These are phyloP conservation scores for Exophiala bonariae DNA, from an alignment of 2,329 filamentous ascomycete genomes.

Conservation along the genomic window DNA sequence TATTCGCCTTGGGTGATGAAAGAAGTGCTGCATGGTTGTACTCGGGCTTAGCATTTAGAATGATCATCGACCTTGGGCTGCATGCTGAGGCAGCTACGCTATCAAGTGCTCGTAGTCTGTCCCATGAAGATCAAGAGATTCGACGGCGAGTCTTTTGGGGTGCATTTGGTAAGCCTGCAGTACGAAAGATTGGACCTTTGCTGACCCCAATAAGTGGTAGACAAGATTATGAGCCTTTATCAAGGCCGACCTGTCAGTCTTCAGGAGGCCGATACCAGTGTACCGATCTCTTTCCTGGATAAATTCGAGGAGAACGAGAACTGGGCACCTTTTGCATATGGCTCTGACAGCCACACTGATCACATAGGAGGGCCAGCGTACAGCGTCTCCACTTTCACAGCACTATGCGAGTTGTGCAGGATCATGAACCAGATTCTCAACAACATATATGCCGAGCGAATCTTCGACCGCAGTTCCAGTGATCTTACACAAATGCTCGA, in stretches of 20 bases:
- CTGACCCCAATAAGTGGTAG: slow-evolving; percentile 25
- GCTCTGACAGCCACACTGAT: not conserved
- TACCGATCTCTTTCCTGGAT: slow-evolving; percentile 38
- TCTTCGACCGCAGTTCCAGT: not conserved
- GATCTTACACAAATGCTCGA: not conserved
- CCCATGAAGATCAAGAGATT: slow-evolving; percentile 32
- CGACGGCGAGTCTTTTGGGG: slow-evolving; percentile 14
- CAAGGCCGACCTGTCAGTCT: slow-evolving; percentile 46
- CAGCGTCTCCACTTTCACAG: slow-evolving; percentile 39
- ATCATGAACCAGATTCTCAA: slow-evolving; percentile 42
- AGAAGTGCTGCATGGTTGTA: slow-evolving; percentile 59
- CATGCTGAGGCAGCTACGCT: slow-evolving; percentile 31
- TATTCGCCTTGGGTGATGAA: slow-evolving; percentile 51
- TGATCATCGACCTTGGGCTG: slow-evolving; percentile 57
- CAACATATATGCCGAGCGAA: slow-evolving; percentile 30
- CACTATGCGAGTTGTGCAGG: slow-evolving; percentile 36
- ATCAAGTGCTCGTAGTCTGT: not conserved
- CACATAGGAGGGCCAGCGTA: slow-evolving; percentile 15
- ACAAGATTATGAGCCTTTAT: slow-evolving; percentile 58
- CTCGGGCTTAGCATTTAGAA: slow-evolving; percentile 56
- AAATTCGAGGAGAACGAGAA: slow-evolving; percentile 55
- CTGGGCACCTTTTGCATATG: slow-evolving; percentile 49
- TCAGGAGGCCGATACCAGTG: slow-evolving; percentile 47
- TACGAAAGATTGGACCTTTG: not conserved
- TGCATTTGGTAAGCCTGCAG: slow-evolving; percentile 7